Base-by-base conservation (phyloP, 1,284 basidiomycete species). In the Inonotus hispidus region DNA sequence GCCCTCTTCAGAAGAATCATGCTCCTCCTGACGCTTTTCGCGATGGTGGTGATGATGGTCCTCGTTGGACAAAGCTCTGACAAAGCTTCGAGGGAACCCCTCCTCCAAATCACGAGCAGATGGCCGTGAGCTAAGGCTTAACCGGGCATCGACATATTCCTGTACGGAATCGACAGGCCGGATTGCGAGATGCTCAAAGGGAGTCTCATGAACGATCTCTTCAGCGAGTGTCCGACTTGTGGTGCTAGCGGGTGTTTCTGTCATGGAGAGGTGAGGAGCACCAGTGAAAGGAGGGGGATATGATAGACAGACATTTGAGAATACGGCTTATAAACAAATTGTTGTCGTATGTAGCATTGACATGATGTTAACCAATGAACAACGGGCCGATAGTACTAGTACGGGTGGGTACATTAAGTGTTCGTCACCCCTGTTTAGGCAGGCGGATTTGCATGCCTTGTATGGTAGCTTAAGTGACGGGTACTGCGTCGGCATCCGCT, bases 61-160 rank as follows among this genome's bases (percentile, higher is more conserved):
- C 37, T 62, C 56, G 16, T 21, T 14, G 25, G 37, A 38, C 16
- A 62, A 47, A 11, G 56, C 37, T 58, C 69, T 60, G 56, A 61
- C 65, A 27, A 71, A 62, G n/a, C 68, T 68, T 14, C 64, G 66
- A 13, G 66, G 53, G 16, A 71, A 37, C 14, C 58, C 64, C 52
- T 69, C 64, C 50, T 73, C 71, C 23, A 70, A 60, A 27, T 70
- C 65, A 3, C 68, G 63, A 21, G 67, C 62, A 39, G 63, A 62
- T 19, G 70, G 69, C 13, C 69, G 62, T 2, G 68, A 67, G 6
- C 65, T 57, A 13, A 71, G 35, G 53, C 64, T 68, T 23, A 72
- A 55, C 29, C 70, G 67, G 19, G 69, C 68, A 62, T 74, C 73
- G 58, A 73, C 68, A n/a, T 69, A 67, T 59, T 74, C 71, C 21